Evolutionary conservation across 148 eudicot species (phyloP).

Genomic region (Cornus florida): DNA sequence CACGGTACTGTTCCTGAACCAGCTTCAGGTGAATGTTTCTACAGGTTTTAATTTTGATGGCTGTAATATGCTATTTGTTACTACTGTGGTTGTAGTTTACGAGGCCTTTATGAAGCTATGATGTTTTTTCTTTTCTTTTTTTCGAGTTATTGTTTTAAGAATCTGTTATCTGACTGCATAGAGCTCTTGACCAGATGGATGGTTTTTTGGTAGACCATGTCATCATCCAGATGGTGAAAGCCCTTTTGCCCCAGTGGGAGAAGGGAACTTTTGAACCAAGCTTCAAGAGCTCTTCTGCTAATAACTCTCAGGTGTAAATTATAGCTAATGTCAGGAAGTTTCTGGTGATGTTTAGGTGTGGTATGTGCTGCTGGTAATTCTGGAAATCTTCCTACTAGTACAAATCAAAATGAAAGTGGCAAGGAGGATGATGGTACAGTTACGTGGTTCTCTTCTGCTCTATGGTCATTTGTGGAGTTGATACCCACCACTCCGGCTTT

Average conservation of each 20-base stretch:
- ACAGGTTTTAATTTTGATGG: conserved; percentile 15
- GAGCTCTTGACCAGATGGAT: conserved; percentile 66
- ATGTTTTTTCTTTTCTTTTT: neutral
- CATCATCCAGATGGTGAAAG: conserved; percentile 44
- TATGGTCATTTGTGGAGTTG: conserved; percentile 84
- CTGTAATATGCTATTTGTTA: conserved; percentile 9
- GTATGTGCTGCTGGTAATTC: no score
- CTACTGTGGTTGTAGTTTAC: neutral
- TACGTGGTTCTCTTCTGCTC: conserved; percentile 60
- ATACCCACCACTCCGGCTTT: conserved; percentile 95
- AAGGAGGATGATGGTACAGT: conserved; percentile 28
- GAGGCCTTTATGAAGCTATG: neutral
- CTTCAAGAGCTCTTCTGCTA: no score
- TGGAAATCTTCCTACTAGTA: conserved; percentile 26
- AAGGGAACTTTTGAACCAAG: no score
- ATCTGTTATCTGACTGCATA: conserved; percentile 17
- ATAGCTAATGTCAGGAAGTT: no score
- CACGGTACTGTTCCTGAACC: conserved; percentile 27
- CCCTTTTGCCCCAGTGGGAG: conserved; percentile 53
- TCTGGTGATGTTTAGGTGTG: no score
- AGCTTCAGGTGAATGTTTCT: conserved; percentile 54
- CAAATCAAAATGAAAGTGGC: conserved; percentile 29
- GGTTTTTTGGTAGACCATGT: conserved; percentile 36
- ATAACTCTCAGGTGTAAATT: no score
- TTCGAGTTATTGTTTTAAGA: neutral